These are phyloP conservation scores for Colletotrichum tropicicola DNA, from an alignment of 2,329 filamentous ascomycete species.

Conservation along the genomic window DNA sequence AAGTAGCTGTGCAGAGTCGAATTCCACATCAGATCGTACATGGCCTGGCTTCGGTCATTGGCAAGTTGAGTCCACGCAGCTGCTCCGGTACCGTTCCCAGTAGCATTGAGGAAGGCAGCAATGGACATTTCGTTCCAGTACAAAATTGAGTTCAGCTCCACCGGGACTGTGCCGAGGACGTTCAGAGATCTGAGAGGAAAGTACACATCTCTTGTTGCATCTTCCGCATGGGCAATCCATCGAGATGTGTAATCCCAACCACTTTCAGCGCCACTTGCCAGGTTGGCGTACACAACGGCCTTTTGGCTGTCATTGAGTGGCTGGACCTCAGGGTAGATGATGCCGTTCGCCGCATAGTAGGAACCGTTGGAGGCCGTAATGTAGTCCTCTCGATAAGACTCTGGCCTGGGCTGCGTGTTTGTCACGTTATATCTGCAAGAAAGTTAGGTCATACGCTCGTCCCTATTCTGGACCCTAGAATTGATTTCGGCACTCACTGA, in stretches of 20 bases:
- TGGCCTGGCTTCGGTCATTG: slow-evolving; percentile 64
- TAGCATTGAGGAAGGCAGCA: slow-evolving; percentile 59
- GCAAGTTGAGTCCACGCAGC: slow-evolving; percentile 60
- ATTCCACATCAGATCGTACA: slow-evolving; percentile 73
- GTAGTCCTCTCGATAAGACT: slow-evolving; percentile 74
- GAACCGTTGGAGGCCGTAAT: slow-evolving; percentile 71
- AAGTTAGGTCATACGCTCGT: not conserved
- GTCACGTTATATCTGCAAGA: slow-evolving; percentile 60
- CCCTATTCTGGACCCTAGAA: too few relatives aligned
- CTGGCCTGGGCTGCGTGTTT: slow-evolving; percentile 73
- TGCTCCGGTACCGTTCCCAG: slow-evolving; percentile 60
- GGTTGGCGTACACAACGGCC: slow-evolving; percentile 65
- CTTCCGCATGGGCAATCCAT: slow-evolving; percentile 65
- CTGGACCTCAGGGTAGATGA: slow-evolving; percentile 62
- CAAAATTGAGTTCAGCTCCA: slow-evolving; percentile 75
- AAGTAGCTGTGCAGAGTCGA: slow-evolving; percentile 70
- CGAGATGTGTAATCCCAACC: slow-evolving; percentile 72
- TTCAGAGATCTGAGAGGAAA: slow-evolving; percentile 74
- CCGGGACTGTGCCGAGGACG: slow-evolving; percentile 64
- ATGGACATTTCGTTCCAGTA: slow-evolving; percentile 73
- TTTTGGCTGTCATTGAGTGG: slow-evolving; percentile 62
- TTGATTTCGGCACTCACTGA: slow-evolving; percentile 48
- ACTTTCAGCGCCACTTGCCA: slow-evolving; percentile 72
- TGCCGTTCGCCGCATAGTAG: slow-evolving; percentile 67
- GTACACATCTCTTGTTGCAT: slow-evolving; percentile 67